Percentiles rank a stretch among this genome's conserved stretches.
These are phyloP conservation scores for Herpetomonas muscarum DNA, from an alignment of 208 protist genomes.

Conservation along the genomic window DNA sequence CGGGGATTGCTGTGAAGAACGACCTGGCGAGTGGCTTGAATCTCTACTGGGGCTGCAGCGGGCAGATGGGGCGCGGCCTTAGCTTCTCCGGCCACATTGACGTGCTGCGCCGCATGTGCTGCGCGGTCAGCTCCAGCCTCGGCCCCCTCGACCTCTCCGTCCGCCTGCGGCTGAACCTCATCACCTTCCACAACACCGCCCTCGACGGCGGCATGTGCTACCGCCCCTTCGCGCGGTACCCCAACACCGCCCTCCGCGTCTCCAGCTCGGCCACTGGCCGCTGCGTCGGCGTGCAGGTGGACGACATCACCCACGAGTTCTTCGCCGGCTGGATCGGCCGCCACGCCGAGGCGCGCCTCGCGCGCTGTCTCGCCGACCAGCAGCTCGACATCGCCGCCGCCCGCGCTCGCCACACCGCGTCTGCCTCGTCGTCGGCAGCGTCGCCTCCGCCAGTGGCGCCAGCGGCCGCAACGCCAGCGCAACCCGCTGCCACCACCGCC, in stretches of 20 bases:
- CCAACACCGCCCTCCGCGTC: slow-evolving; percentile 28
- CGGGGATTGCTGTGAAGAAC: slow-evolving; percentile 60
- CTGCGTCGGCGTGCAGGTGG: slow-evolving; percentile 40
- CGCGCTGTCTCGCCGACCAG: not conserved
- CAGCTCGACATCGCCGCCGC: not conserved
- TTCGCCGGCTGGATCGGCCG: slow-evolving; percentile 14
- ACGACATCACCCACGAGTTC: slow-evolving; percentile 34
- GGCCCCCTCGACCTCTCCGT: slow-evolving; percentile 41
- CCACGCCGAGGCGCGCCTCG: not conserved
- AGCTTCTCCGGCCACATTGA: slow-evolving; percentile 61
- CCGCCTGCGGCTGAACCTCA: slow-evolving; percentile 64
- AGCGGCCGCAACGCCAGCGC: not conserved
- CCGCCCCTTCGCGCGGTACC: slow-evolving; percentile 30
- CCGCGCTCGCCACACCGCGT: not conserved
- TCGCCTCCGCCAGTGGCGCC: slow-evolving; percentile 1
- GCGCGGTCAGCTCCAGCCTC: slow-evolving; percentile 46
- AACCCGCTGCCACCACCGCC: not conserved
- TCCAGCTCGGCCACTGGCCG: slow-evolving; percentile 42
- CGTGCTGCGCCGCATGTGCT: slow-evolving; percentile 64
- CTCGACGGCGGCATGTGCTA: slow-evolving; percentile 57
- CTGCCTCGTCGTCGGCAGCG: not conserved
- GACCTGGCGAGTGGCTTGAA: slow-evolving; percentile 69
- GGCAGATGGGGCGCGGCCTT: slow-evolving; percentile 34
- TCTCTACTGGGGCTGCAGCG: slow-evolving; percentile 60
- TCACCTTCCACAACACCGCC: slow-evolving; percentile 70